Percentiles rank a stretch among this genome's conserved stretches.
Evolutionary conservation across 1,284 basidiomycete genomes (phyloP).

Genomic region (Tylopilus sp.): DNA sequence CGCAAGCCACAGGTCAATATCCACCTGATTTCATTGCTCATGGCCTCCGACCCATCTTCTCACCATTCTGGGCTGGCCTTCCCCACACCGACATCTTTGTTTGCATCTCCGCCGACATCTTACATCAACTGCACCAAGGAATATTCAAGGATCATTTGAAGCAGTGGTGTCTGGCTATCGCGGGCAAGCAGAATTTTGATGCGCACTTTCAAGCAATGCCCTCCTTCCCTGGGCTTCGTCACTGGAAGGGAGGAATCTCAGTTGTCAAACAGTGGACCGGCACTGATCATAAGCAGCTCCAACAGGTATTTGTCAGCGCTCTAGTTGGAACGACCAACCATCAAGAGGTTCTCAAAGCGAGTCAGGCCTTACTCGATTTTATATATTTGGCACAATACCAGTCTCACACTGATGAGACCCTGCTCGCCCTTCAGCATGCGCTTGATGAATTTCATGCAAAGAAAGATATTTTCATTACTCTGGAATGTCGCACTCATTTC

Average conservation of each 20-base stretch:
- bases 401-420: not conserved
- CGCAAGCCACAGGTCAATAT: not conserved
- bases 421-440: not conserved
- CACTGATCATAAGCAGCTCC: not conserved
- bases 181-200: no score
- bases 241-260: no score
- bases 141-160: constrained; percentile 16
- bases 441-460: not conserved
- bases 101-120: not conserved
- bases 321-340: constrained; percentile 1
- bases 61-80: not conserved
- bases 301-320: not conserved
- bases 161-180: not conserved
- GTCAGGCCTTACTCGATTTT: not conserved
- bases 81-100: not conserved
- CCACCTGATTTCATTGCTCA: constrained; percentile 6
- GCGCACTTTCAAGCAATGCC: no score
- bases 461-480: constrained; percentile 4
- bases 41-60: constrained; percentile 1
- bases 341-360: not conserved
- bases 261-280: constrained; percentile 5
- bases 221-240: no score
- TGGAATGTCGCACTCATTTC: not conserved
- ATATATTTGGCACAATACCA: not conserved
- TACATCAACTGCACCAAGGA: constrained; percentile 10